These are phyloP conservation scores for Rhodotorula graminis DNA, from an alignment of 768 basidiomycete species.

Conservation along the genomic window DNA sequence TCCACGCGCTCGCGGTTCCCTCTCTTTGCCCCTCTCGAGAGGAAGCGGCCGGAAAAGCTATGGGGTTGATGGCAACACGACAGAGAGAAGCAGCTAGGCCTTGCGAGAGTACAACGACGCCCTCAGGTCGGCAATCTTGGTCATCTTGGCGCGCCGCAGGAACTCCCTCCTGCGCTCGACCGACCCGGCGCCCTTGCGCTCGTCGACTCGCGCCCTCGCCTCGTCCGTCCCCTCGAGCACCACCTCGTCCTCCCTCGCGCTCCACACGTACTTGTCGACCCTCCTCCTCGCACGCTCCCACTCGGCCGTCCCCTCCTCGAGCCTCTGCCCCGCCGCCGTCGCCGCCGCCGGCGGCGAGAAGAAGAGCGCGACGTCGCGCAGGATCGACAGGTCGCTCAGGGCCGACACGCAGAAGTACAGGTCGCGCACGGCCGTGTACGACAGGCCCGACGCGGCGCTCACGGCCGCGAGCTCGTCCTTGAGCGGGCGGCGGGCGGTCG, in stretches of 20 bases:
- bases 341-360: background rate
- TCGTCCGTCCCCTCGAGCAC: slow-evolving; percentile 14
- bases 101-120: background rate
- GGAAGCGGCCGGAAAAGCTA: too few species aligned
- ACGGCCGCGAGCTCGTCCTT: background rate
- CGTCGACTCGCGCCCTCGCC: background rate
- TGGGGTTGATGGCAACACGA: background rate
- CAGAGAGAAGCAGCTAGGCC: background rate
- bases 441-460: background rate
- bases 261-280: slow-evolving; percentile 2
- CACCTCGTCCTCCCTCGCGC: background rate
- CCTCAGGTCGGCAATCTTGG: background rate
- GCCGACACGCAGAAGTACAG: slow-evolving; percentile 1
- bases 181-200: background rate
- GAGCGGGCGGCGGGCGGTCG: background rate
- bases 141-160: background rate
- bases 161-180: background rate
- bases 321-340: too few species aligned
- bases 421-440: background rate
- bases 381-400: background rate
- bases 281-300: too few species aligned
- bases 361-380: background rate
- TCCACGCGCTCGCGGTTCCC: too few species aligned
- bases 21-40: background rate
- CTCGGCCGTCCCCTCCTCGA: background rate